phyloP scores from a whole-genome alignment of 2,329 filamentous ascomycete genomes.

The Diaporthe citriasiana region DNA sequence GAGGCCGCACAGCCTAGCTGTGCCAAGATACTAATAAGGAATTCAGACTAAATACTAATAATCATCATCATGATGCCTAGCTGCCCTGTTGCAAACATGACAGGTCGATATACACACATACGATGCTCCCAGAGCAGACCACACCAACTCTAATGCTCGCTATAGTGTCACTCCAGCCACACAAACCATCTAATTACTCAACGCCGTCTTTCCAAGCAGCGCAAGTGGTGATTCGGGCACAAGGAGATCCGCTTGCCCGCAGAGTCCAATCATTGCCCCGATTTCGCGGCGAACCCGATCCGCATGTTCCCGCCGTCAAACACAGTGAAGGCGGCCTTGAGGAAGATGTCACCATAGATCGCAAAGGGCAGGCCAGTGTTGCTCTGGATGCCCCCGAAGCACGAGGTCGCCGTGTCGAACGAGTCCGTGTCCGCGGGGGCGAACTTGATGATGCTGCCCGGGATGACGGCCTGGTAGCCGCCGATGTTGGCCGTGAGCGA shows the following conservation, averaged over 20 bases:
- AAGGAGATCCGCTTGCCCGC: neutral
- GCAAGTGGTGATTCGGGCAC: neutral
- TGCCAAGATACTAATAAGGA: neutral
- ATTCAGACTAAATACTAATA: neutral
- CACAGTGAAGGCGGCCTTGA: constrained; percentile 78
- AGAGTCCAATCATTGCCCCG: constrained; percentile 9
- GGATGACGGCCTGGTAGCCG: constrained; percentile 61
- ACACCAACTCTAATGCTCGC: constrained; percentile 20
- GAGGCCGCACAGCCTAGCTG: too few relatives aligned
- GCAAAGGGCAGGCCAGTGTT: constrained; percentile 69
- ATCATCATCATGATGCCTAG: neutral
- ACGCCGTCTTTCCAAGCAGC: neutral
- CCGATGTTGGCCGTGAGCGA: constrained; percentile 60
- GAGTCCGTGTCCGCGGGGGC: constrained; percentile 61
- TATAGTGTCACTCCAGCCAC: neutral
- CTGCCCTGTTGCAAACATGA: constrained; percentile 8
- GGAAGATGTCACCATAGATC: constrained; percentile 79
- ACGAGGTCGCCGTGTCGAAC: constrained; percentile 66
- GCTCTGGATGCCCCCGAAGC: constrained; percentile 77
- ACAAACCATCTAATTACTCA: neutral
- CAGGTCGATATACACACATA: neutral
- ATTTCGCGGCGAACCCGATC: constrained; percentile 63
- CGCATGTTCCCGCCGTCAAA: constrained; percentile 65
- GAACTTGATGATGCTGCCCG: constrained; percentile 61
- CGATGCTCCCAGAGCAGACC: constrained; percentile 4